Base-by-base conservation (phyloP, 2,329 filamentous ascomycete genomes). In the Colletotrichum tabaci region DNA sequence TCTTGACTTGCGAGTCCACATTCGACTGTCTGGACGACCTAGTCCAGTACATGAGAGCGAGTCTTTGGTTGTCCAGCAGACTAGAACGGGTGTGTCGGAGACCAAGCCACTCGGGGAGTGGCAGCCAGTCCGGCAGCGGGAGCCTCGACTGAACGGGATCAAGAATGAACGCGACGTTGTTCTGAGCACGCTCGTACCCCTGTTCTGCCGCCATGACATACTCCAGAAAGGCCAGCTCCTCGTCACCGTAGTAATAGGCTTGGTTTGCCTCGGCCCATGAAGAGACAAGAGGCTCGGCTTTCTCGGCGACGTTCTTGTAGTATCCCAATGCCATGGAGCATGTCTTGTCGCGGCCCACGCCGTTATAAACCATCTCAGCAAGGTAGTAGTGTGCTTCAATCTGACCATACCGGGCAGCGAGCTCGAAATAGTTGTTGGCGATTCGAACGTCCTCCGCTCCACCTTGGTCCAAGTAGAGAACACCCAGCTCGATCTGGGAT, bases 41-140 rank as follows among this genome's bases (percentile, higher is more conserved):
- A 0, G 96, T 98, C 94, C 95, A 99, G 83, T 98, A 96, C 46
- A 97, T 92, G 61, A 99, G 87, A 1, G 95, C 95, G 3, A 98
- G 82, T 6, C 82, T 79, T 1, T 88, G 83, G 75, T 91, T 87
- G 64, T 87, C 81, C 9, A 90, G 81, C 10, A 89, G 80, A 73
- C 74, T 78, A 76, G 73, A 57, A 10, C 73, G 67, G 15, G 53
- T 50, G 18, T 56, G 40, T 4, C 46, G 52, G 13, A 53, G 56
- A 21, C 57, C 57, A 6, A 74, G 5, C 78, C 75, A 35, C 77
- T 68, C 42, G 26, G 56, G 46, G 56, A 75, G 30, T 4, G 67
- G 67, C 38, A 69, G 38, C 23, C 69, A 64, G 18, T 73, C 56
- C n/a, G 89, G 84, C 0, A 92, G 81, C 6, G 89, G 86, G 9